Base-by-base conservation (phyloP, 345 rosid species). In the Populus simonii region DNA sequence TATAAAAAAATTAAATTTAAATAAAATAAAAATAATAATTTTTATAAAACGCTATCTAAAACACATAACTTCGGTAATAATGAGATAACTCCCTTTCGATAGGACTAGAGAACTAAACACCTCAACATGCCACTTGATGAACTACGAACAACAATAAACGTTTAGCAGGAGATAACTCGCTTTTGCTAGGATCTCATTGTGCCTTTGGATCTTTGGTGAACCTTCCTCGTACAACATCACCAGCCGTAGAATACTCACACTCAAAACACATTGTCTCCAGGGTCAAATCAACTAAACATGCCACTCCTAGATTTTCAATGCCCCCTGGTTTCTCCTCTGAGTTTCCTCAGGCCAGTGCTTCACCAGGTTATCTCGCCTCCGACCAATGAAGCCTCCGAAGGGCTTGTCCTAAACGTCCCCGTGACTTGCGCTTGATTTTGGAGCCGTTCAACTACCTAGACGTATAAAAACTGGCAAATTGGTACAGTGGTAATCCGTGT, bases 111-210 rank as follows among this genome's bases (percentile, higher is more conserved):
- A 38, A 7, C 41, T 38, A 38, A 38, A 38, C 41, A 38, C 41
- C 9, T 38, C 41, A 1, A 38, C 41, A 8, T 38, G 41, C 8
- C 9, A 3, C 33, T 31, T 31, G 33, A 31, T 31, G 33, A 31
- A 31, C 33, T 31, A 31, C 33, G 33, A 2, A 31, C 33, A 31
- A 31, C 3, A 31, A 31, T 3, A 2, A 31, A 31, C 3, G 33
- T 31, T 31, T 31, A 31, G 33, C 3, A 2, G 33, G 33, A 31
- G 33, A 31, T 31, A 31, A 31, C 22, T 49, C 18, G 22, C 8
- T 49, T 49, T 49, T 0, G 8, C 2, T 1, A 0, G n/a, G n/a
- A 1, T 49, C 22, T 17, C 3, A 12, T 10, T 0, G 2, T 0
- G 8, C 8, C 2, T 51, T 51, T 0, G 22, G 1, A 18, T 51